Conservation (phyloP, 2,329 filamentous ascomycete genomes). For the Monosporascus sp. region DNA sequence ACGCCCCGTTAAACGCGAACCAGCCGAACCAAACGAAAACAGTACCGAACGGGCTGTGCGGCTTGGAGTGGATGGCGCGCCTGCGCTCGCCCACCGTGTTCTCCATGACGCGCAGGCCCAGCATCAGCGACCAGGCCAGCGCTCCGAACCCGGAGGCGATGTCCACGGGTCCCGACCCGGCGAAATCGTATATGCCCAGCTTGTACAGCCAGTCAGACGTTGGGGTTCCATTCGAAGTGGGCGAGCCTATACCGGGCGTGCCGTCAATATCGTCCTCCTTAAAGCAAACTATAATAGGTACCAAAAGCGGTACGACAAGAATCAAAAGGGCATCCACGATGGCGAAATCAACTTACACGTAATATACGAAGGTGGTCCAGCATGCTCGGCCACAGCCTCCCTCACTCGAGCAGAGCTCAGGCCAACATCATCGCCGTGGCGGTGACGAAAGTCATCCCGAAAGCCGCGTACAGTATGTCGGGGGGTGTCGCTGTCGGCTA, state of each 20-base stretch:
- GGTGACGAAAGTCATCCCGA: constrained; percentile 33
- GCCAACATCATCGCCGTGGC: constrained; percentile 35
- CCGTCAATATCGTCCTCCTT: background rate
- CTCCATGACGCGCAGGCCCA: constrained; percentile 46
- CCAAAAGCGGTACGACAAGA: background rate
- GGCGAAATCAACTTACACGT: constrained; percentile 19
- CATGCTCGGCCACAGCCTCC: constrained; percentile 42
- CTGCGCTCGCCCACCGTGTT: constrained; percentile 30
- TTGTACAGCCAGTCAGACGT: constrained; percentile 61
- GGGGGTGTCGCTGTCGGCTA: constrained; percentile 31
- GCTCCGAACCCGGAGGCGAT: constrained; percentile 59
- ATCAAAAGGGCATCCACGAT: constrained; percentile 1
- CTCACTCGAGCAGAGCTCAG: constrained; percentile 33
- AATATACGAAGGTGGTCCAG: constrained; percentile 63
- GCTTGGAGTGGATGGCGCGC: constrained; percentile 42
- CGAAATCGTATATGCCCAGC: constrained; percentile 55
- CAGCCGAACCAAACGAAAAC: constrained; percentile 61
- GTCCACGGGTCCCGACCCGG: constrained; percentile 59
- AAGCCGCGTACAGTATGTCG: constrained; percentile 34
- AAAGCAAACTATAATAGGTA: background rate
- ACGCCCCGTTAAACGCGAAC: constrained; percentile 49
- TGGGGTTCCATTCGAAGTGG: constrained; percentile 64
- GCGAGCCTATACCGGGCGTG: constrained; percentile 38
- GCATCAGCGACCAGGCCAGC: constrained; percentile 57
- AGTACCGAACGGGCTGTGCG: constrained; percentile 61